Evolutionary conservation across 768 basidiomycete species (phyloP).

Genomic region (Infundibulicybe gibba): DNA sequence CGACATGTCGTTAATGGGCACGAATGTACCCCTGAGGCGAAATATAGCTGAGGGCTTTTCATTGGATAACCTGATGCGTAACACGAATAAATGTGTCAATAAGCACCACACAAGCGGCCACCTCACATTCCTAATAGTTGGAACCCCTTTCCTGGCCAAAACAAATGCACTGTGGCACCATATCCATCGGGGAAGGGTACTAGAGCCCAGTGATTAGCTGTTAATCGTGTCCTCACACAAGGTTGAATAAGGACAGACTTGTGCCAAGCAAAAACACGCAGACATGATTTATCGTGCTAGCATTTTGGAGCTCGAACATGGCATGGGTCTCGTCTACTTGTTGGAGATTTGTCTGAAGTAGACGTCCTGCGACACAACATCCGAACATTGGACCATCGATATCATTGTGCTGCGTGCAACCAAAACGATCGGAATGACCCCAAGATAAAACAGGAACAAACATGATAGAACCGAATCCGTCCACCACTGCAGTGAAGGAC

Average conservation of each 20-base stretch:
- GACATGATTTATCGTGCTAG: constrained; percentile 77
- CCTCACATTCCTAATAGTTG: constrained; percentile 82
- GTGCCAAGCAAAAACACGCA: constrained; percentile 83
- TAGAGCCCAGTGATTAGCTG: constrained; percentile 11
- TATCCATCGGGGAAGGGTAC: constrained; percentile 84
- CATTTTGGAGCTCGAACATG: constrained; percentile 68
- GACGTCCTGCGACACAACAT: constrained; percentile 74
- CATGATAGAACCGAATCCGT: too few species aligned
- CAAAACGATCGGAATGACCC: background rate
- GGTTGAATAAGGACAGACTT: constrained; percentile 35
- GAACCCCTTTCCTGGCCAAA: constrained; percentile 85
- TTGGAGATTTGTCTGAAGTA: constrained; percentile 74
- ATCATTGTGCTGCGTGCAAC: background rate
- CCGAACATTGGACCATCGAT: constrained; percentile 56
- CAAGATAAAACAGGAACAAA: too few species aligned
- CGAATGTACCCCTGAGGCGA: constrained; percentile 68
- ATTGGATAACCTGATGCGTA: constrained; percentile 69
- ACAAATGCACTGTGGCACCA: constrained; percentile 81
- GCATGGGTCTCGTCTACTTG: constrained; percentile 86
- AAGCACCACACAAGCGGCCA: background rate
- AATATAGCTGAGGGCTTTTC: constrained; percentile 90
- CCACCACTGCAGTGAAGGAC: too few species aligned
- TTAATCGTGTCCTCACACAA: background rate
- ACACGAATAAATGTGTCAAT: background rate
- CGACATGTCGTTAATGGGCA: constrained; percentile 23